Evolutionary conservation across 306 rosid species (phyloP).

Genomic region (Cucurbita maxima): DNA sequence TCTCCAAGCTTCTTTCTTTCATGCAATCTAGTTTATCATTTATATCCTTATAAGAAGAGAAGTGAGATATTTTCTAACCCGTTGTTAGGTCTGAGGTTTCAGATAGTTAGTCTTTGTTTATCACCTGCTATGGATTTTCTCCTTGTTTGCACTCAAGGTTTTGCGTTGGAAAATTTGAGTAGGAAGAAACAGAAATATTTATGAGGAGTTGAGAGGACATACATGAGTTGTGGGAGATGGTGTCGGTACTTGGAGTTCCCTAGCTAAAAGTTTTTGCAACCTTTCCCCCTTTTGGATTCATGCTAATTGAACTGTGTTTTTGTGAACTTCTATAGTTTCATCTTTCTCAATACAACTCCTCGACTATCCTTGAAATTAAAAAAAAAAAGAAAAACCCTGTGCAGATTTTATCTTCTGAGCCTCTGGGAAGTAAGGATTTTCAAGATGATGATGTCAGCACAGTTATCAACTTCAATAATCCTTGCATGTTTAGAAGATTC

Average conservation of each 20-base stretch:
- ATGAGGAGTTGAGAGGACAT: neutral
- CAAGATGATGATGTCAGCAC: conserved; percentile 61
- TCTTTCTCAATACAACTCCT: neutral
- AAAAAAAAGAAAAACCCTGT: neutral
- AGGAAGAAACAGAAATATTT: neutral
- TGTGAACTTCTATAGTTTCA: neutral
- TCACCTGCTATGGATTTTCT: neutral
- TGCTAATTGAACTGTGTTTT: neutral
- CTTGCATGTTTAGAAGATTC: neutral
- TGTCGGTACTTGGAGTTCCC: neutral
- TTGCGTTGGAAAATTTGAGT: neutral
- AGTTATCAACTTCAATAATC: conserved; percentile 47
- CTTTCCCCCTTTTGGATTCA: neutral
- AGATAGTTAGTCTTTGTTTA: neutral
- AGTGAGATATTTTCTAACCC: neutral
- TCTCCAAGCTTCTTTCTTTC: neutral
- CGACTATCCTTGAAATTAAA: neutral
- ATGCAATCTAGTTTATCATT: neutral
- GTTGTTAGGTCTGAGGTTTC: neutral
- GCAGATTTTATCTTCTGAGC: conserved; percentile 54
- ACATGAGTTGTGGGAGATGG: neutral
- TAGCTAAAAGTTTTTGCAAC: neutral
- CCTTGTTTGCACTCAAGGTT: neutral
- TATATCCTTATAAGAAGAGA: neutral
- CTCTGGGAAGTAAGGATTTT: conserved; percentile 58